A percentile compares a stretch with the other conserved stretches of the same genome.
Conservation (phyloP, 1,139 yeast species). For the Yamadazyma dushanensis region DNA sequence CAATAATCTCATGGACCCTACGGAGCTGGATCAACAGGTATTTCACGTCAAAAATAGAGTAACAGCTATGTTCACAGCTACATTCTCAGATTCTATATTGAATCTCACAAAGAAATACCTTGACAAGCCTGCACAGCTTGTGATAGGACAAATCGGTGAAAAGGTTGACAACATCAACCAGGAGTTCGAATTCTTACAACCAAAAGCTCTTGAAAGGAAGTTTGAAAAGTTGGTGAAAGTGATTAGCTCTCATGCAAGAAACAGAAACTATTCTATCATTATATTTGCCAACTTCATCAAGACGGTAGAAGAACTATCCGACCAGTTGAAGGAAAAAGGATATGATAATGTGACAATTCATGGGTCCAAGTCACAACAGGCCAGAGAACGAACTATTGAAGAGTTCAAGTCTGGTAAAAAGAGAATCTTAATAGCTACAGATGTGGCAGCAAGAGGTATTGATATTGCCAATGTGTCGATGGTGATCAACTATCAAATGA, state of each 20-base stretch:
- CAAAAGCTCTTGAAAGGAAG: conserved; percentile 25
- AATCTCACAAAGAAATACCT: conserved; percentile 63
- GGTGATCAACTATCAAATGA: conserved; percentile 86
- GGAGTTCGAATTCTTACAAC: conserved; percentile 52
- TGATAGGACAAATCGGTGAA: conserved; percentile 64
- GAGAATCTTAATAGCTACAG: conserved; percentile 82
- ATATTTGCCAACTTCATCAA: conserved; percentile 79
- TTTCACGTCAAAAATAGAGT: conserved; percentile 30
- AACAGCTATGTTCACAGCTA: conserved; percentile 93
- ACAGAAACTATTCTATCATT: conserved; percentile 53
- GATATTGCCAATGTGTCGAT: conserved; percentile 84
- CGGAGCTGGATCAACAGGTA: conserved; percentile 26
- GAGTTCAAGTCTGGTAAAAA: conserved; percentile 62
- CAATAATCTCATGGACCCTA: conserved; percentile 39
- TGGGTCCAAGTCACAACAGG: conserved; percentile 86
- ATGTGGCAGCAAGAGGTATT: conserved; percentile 95
- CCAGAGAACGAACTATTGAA: conserved; percentile 75
- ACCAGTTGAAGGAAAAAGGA: conserved; percentile 45
- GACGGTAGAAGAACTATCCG: conserved; percentile 66
- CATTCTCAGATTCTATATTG: conserved; percentile 78
- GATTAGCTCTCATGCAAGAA: conserved; percentile 21
- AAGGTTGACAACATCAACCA: conserved; percentile 72
- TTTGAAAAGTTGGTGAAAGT: conserved; percentile 28
- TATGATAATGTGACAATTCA: conserved; percentile 62
- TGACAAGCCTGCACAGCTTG: conserved; percentile 58